Conservation (phyloP, 805 yeast species). For the Saccharomycopsis schoenii region DNA sequence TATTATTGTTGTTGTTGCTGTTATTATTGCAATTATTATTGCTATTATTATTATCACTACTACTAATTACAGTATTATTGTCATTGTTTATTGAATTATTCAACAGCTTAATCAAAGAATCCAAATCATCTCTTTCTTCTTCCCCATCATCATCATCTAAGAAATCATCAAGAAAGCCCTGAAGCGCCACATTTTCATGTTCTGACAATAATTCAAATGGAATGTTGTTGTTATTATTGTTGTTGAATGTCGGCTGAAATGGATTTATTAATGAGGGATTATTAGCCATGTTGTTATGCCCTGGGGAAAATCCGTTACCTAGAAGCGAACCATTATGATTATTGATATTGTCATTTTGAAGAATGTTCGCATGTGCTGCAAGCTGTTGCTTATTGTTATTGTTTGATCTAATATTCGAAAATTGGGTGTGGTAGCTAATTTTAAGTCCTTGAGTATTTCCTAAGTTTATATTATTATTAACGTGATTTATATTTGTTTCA, state of each 20-base stretch:
- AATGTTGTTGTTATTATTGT: background rate
- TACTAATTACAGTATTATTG: background rate
- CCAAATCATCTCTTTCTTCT: constrained; percentile 6
- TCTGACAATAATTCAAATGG: constrained; percentile 10
- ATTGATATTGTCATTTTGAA: background rate
- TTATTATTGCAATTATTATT: background rate
- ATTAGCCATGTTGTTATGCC: background rate
- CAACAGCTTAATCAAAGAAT: constrained; percentile 4
- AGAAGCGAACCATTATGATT: background rate
- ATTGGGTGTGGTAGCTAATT: background rate
- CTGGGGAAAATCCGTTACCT: background rate
- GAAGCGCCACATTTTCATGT: constrained; percentile 16
- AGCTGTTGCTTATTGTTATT: background rate
- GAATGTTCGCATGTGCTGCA: background rate
- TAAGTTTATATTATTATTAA: background rate
- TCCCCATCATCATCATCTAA: constrained; percentile 12
- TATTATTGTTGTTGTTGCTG: background rate
- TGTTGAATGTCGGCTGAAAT: background rate
- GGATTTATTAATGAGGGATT: background rate
- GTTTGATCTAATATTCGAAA: background rate
- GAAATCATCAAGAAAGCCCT: constrained; percentile 18
- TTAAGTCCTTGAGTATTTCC: background rate
- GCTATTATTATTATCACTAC: background rate
- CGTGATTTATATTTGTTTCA: background rate
- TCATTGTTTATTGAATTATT: background rate